A percentile compares a stretch with the other conserved stretches of the same genome.
Conservation (phyloP, 257 asterid species). For the Petunia secreta region DNA sequence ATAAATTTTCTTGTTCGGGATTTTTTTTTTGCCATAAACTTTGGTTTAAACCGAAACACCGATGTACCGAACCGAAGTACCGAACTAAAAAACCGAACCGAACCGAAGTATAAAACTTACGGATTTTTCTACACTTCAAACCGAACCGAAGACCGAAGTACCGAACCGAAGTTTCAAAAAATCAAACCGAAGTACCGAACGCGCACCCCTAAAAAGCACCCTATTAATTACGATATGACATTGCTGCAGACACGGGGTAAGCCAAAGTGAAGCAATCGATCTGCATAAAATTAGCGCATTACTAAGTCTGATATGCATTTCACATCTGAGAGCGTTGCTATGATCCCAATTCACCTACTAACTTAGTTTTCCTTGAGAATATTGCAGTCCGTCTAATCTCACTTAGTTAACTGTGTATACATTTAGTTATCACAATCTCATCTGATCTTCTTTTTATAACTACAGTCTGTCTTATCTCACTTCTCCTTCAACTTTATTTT, state of each 20-base stretch:
- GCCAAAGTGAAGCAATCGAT: neutral
- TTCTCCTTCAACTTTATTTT: neutral
- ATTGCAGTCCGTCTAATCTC: neutral
- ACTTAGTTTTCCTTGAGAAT: neutral
- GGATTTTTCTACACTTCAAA: no score
- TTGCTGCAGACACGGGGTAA: neutral
- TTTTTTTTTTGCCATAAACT: no score
- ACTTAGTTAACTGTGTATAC: no score
- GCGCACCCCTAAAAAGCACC: neutral
- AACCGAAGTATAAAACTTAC: no score
- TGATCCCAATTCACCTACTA: conserved; percentile 3
- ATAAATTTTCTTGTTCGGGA: no score
- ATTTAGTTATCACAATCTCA: neutral
- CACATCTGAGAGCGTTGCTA: neutral
- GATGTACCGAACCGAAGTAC: no score
- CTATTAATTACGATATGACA: neutral
- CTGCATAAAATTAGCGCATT: conserved; percentile 16
- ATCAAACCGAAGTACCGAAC: no score
- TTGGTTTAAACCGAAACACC: no score
- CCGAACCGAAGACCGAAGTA: no score
- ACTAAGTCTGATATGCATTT: conserved; percentile 16
- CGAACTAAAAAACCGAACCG: no score
- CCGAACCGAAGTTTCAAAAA: no score
- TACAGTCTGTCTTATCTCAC: neutral
- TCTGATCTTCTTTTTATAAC: neutral